phyloP scores from a whole-genome alignment of 768 basidiomycete genomes.

The Mycena galopus region DNA sequence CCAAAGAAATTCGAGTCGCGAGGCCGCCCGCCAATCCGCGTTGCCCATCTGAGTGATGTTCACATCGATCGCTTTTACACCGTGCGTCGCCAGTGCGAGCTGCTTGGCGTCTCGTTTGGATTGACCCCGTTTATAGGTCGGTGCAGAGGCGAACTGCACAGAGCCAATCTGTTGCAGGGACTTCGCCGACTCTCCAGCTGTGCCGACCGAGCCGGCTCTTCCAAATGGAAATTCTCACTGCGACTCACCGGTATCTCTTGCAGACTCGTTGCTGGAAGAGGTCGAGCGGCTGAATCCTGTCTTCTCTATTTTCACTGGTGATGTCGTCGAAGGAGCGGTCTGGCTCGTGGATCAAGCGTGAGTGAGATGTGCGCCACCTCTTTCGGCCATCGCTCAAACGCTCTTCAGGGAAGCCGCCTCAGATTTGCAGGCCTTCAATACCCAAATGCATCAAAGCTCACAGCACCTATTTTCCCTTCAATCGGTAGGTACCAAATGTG shows the following conservation, averaged over 20 bases:
- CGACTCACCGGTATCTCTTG: constrained; percentile 51
- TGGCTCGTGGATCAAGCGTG: constrained; percentile 48
- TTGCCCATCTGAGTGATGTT: constrained; percentile 55
- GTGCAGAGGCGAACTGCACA: constrained; percentile 52
- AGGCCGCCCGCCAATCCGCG: constrained; percentile 44
- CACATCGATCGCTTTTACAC: constrained; percentile 55
- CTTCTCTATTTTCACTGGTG: constrained; percentile 58
- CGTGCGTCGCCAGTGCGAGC: constrained; percentile 40
- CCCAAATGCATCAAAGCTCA: constrained; percentile 43
- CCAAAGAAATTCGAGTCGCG: constrained; percentile 33
- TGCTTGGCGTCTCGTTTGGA: too few relatives aligned
- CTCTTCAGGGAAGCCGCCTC: constrained; percentile 41
- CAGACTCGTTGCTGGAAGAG: constrained; percentile 52
- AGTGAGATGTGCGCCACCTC: constrained; percentile 4
- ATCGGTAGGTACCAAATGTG: constrained; percentile 42
- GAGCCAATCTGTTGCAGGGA: constrained; percentile 55
- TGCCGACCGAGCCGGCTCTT: constrained; percentile 47
- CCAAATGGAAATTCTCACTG: constrained; percentile 49
- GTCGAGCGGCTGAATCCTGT: constrained; percentile 41
- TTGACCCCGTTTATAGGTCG: constrained; percentile 42
- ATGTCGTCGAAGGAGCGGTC: constrained; percentile 43
- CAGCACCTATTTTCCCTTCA: constrained; percentile 44
- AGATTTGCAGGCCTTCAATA: constrained; percentile 46
- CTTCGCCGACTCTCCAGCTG: constrained; percentile 39
- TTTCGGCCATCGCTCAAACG: neutral